Evolutionary conservation across 306 rosid species (phyloP), one percentile per base, ranked within the genome.

Genomic region (Astragalus glycyphyllos): DNA sequence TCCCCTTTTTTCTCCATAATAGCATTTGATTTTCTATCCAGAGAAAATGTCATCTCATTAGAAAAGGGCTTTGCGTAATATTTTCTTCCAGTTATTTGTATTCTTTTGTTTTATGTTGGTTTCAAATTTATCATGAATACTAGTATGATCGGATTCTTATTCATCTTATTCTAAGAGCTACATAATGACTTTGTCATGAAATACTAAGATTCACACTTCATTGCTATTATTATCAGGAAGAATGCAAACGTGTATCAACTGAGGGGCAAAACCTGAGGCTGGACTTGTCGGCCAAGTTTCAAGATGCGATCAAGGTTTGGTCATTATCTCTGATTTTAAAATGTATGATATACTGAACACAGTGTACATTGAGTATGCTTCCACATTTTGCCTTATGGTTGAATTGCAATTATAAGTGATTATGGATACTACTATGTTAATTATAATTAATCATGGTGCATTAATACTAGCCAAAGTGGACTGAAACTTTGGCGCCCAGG

Each of bases 241-340:
- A 94, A 69, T 94, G 97, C 79, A 90, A 87, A 80, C 96, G 96
- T 73, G 96, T 82, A 74, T 94, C 98, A 53, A 79, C 88, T 6
- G 98, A 94, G 87, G 98, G 98, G 42, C 98, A 90, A 79, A 80
- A 77, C 78, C 83, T 94, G 85, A 90, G 98, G 83, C 71, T 89
- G 76, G 98, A 90, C 69, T 79, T 94, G 57, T 94, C 97, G 71
- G 79, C 86, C 62, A 94, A 65, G 84, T 94, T 94, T 79, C 98
- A 94, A 83, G 97, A 90, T 83, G 98, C 98, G 44, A 94, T 94
- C 77, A 89, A 88, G 98, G 98, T 90, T 53, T 44, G 83, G 16
- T 56, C 26, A 4, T 64, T 68, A 42, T 49, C 50, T 32, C 32
- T 12, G 58, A 34, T 65, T 65, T 47, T 57, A 61, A 38, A 64